Conservation (phyloP, 139 green algal species). For the Auxenochlorella pyrenoidosa region DNA sequence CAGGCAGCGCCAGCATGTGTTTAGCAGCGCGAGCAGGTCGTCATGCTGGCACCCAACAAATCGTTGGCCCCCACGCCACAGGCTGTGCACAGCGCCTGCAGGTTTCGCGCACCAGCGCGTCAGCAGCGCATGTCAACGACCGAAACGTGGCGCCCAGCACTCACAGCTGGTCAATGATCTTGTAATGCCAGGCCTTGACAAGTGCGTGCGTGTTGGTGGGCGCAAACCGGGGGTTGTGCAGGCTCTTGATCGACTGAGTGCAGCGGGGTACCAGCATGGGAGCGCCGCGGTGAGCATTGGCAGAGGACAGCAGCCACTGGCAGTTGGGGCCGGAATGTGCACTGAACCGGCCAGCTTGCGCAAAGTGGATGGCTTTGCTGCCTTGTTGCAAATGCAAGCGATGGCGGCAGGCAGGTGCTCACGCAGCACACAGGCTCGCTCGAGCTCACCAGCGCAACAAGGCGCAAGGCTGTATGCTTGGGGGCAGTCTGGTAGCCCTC, state of each 20-base stretch:
- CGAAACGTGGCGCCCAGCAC: background rate
- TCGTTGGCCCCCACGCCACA: too few species aligned
- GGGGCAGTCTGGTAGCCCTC: background rate
- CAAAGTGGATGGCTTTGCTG: too few species aligned
- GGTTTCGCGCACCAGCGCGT: too few species aligned
- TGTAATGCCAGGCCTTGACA: background rate
- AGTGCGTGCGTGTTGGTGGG: background rate
- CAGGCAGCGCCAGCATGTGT: background rate
- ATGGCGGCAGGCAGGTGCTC: background rate
- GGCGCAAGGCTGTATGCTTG: background rate
- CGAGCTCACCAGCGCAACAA: slow-evolving; percentile 5
- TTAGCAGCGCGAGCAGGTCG: too few species aligned
- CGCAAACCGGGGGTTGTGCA: background rate
- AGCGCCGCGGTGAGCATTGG: background rate
- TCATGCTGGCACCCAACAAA: too few species aligned
- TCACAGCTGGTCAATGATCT: slow-evolving; percentile 11
- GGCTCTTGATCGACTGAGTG: slow-evolving; percentile 7
- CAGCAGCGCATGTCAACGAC: too few species aligned
- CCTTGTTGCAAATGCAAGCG: too few species aligned
- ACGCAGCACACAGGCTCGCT: too few species aligned
- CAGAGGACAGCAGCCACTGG: too few species aligned
- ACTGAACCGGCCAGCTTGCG: too few species aligned
- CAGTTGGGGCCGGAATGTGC: too few species aligned
- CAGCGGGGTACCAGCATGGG: background rate
- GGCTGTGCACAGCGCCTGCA: too few species aligned